phyloP scores from a whole-genome alignment of 2,329 filamentous ascomycete species.

The Paraconiothyrium brasiliense region DNA sequence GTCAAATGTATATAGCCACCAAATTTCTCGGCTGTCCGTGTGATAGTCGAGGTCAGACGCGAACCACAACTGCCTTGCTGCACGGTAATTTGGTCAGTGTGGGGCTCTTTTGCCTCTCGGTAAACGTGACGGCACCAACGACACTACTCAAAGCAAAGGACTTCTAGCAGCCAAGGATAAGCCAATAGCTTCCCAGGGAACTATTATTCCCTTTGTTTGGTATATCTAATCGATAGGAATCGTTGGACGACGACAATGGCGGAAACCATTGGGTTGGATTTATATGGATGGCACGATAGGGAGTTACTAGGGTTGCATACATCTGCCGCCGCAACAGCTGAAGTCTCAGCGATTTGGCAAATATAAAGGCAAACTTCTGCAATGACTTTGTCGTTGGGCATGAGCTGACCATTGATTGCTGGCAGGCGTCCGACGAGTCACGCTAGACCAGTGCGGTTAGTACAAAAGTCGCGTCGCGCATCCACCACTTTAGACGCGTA shows the following conservation, averaged over 20 bases:
- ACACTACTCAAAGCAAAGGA: not conserved
- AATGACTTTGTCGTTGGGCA: not conserved
- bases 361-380: not conserved
- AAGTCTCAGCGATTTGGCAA: not conserved
- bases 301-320: too few relatives aligned
- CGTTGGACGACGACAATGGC: too few relatives aligned
- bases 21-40: not conserved
- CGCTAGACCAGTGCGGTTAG: slow-evolving; percentile 25
- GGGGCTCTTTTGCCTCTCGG: slow-evolving; percentile 1
- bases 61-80: not conserved
- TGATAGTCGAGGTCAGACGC: too few relatives aligned
- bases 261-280: too few relatives aligned
- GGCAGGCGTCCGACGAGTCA: not conserved
- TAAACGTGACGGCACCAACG: not conserved
- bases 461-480: slow-evolving; percentile 23
- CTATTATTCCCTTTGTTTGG: too few relatives aligned
- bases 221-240: too few relatives aligned
- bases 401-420: not conserved
- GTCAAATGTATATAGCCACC: not conserved
- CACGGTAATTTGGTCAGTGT: not conserved
- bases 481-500: slow-evolving; percentile 12
- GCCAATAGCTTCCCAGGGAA: not conserved
- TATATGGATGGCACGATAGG: too few relatives aligned
- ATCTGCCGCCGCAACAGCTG: too few relatives aligned
- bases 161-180: not conserved